Conservation (phyloP, 2,329 filamentous ascomycete species). For the Colletotrichum siamense region DNA sequence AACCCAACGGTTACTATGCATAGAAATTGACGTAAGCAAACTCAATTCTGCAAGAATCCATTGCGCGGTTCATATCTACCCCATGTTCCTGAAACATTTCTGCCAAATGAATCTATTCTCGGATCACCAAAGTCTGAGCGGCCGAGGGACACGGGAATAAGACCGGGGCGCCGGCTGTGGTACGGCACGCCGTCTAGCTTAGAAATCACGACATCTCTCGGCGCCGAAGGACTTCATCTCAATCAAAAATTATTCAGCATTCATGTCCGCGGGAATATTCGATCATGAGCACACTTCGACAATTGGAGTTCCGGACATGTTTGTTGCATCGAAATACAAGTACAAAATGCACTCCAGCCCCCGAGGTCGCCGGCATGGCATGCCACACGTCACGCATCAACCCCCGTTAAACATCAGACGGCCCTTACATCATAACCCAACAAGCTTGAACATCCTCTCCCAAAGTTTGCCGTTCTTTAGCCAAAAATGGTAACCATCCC, state of each 20-base stretch:
- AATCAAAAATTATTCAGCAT: constrained; percentile 5
- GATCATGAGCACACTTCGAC: background rate
- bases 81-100: background rate
- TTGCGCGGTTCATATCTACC: background rate
- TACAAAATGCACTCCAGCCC: background rate
- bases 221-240: background rate
- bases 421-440: background rate
- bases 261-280: background rate
- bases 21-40: background rate
- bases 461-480: background rate
- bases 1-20: background rate
- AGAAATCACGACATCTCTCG: constrained; percentile 15
- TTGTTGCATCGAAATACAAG: background rate
- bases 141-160: background rate
- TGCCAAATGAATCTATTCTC: background rate
- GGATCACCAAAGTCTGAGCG: background rate
- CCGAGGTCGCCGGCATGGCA: background rate
- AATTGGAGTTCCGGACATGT: background rate
- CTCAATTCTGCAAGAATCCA: background rate
- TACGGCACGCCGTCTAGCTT: background rate
- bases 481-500: constrained; percentile 22
- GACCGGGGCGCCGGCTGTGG: background rate
- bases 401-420: background rate
- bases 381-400: background rate
- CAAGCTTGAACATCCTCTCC: background rate